phyloP scores from a whole-genome alignment of 2,329 filamentous ascomycete genomes.

The Biscogniauxia mediterranea region DNA sequence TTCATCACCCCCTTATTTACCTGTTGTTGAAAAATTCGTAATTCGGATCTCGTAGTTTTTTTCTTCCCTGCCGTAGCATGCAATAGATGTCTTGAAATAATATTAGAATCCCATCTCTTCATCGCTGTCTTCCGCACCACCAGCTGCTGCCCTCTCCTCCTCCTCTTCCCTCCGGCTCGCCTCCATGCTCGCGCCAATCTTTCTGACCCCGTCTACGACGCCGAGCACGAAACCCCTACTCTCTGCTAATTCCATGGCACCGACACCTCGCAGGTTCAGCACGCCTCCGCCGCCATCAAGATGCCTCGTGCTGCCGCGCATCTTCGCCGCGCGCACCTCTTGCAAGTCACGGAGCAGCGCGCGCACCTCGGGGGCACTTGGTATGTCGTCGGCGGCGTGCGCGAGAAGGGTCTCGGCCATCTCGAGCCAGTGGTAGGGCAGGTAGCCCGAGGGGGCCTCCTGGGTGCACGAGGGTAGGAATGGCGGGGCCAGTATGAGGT shows the following conservation, averaged over 20 bases:
- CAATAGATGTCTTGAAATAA: neutral
- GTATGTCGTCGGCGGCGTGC: slow-evolving; percentile 80
- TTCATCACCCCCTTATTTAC: neutral
- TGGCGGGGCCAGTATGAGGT: slow-evolving; percentile 60
- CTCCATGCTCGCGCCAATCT: slow-evolving; percentile 79
- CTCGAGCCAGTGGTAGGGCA: slow-evolving; percentile 97
- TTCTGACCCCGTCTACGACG: slow-evolving; percentile 84
- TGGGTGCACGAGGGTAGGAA: slow-evolving; percentile 77
- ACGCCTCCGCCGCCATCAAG: slow-evolving; percentile 73
- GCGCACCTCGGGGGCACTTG: slow-evolving; percentile 69
- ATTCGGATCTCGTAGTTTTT: neutral
- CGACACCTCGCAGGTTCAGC: slow-evolving; percentile 69
- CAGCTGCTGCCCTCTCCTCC: slow-evolving; percentile 56
- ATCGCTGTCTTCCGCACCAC: slow-evolving; percentile 60
- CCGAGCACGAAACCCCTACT: slow-evolving; percentile 78
- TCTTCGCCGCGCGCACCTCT: slow-evolving; percentile 87
- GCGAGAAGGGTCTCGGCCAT: slow-evolving; percentile 83
- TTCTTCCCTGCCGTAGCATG: neutral
- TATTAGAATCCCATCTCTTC: slow-evolving; percentile 45
- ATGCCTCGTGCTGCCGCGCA: slow-evolving; percentile 70
- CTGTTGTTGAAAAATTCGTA: neutral
- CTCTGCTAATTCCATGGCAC: slow-evolving; percentile 90
- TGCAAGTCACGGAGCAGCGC: slow-evolving; percentile 76
- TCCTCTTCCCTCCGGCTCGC: slow-evolving; percentile 74
- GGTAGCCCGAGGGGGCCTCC: slow-evolving; percentile 61